Base-by-base conservation (phyloP, 441 rosid species). In the Eruca vesicaria region DNA sequence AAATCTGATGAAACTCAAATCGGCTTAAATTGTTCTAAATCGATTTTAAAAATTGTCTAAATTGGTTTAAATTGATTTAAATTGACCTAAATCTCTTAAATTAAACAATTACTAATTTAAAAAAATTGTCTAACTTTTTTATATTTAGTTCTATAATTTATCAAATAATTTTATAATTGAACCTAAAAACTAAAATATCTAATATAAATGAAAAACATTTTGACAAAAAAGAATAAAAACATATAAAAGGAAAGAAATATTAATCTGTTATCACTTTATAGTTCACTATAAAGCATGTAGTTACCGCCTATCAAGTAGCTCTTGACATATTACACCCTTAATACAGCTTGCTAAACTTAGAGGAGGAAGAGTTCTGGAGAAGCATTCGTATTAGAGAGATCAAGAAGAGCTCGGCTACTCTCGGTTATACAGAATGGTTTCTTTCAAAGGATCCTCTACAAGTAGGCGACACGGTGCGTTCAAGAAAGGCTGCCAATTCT, bases 391-490 rank as follows among this genome's bases (percentile, higher is more conserved):
- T 79, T 82, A 79, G 71, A 82, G 80, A 74, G 53, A 56, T 74
- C 28, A 69, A 56, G 23, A 84, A 83, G 71, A 87, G 64, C 63
- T 67, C 84, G 20, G 72, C 80, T 55, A 58, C 71, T 19, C 71
- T 70, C 63, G 85, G 91, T 38, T 89, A 88, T 74, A 88, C 97
- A 1, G 83, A 83, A 76, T 88, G 97, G 99, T 89, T 84, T 74
- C 85, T 92, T 16, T 82, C 84, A 9, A 95, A 90, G 85, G 96
- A 95, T 78, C 77, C 73, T 63, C 82, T 90, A 63, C 89, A 74
- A 73, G 87, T 89, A 29, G 94, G 94, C 20, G 99, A 95, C 79
- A 74, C 67, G 2, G 98, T 95, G 64, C 94, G 92, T 50, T 92
- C 99, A 8, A 86, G 97, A 83, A 92, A 88, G 85, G 90, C 89